Evolutionary conservation across 2,329 filamentous ascomycete species (phyloP), one percentile per base, ranked within the genome.

Genomic region (Penicillium rolfsii): DNA sequence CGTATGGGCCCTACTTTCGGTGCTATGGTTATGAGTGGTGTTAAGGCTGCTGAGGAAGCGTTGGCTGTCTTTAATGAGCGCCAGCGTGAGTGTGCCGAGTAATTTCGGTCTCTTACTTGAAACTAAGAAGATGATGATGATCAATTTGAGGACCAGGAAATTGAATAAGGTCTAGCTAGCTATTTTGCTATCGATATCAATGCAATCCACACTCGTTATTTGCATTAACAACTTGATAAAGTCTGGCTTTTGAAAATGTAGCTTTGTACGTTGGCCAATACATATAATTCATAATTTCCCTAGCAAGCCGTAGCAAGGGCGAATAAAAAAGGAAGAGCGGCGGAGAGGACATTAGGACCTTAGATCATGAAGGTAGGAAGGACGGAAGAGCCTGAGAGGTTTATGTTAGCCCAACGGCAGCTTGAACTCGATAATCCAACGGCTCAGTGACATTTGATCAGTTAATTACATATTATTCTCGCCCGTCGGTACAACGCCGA

Each of bases 1-100:
- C 87, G 93, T 56, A 97, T 97, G 93, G 93, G 86, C 2, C 91
- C 91, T 41, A 94, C 91, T 1, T 95, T 95, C 75, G 91, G 91
- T 59, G 93, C 93, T 55, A 97, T 97, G 93, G 91, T 86, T 22
- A 83, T 96, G 41, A 89, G 85, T 59, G 93, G 93, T 67, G 90
- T 96, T 72, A 96, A 96, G 84, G 93, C 93, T 71, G 93, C 93
- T 9, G 92, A 97, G 81, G 92, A 94, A 79, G 90, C 89, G 0
- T 80, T 96, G 66, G 86, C 84, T 67, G 84, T 96, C 59, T 93
- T 91, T 69, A 91, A 95, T 40, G 78, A 86, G 68, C 87, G 92
- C 69, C 89, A 91, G 85, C 85, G 85, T 70, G 86, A 95, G 83
- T 93, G 93, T 71, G 84, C 83, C n/a, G 78, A 85, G 76, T 86